A percentile compares a stretch with the other conserved stretches of the same genome.
Evolutionary conservation across 768 basidiomycete species (phyloP).

Genomic region (Serendipita vermifera): DNA sequence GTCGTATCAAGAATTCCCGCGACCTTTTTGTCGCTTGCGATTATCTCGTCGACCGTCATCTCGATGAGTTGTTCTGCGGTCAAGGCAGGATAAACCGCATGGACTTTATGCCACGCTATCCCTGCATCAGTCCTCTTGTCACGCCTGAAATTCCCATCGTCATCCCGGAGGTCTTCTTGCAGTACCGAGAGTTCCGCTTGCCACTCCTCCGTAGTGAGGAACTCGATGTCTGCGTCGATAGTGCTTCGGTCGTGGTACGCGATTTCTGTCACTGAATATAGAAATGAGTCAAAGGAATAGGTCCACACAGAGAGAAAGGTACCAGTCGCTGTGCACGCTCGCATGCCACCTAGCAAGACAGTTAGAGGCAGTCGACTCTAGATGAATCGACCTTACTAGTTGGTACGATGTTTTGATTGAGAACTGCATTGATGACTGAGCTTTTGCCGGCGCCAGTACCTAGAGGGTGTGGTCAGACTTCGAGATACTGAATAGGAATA

Average conservation of each 20-base stretch:
- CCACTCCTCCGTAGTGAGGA: slow-evolving; percentile 46
- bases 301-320: too few relatives aligned
- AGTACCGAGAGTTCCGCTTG: slow-evolving; percentile 41
- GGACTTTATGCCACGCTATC: slow-evolving; percentile 50
- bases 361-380: not conserved
- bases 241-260: slow-evolving; percentile 40
- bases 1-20: slow-evolving; percentile 37
- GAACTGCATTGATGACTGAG: slow-evolving; percentile 45
- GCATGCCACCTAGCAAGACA: not conserved
- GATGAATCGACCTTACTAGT: slow-evolving; percentile 38
- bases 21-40: slow-evolving; percentile 37
- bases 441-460: slow-evolving; percentile 53
- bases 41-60: slow-evolving; percentile 40
- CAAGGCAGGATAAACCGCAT: slow-evolving; percentile 47
- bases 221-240: slow-evolving; percentile 48
- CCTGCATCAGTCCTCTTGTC: slow-evolving; percentile 49
- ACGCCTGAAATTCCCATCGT: slow-evolving; percentile 41
- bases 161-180: slow-evolving; percentile 44
- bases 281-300: too few relatives aligned
- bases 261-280: slow-evolving; percentile 51
- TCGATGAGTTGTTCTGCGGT: slow-evolving; percentile 34
- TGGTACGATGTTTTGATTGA: slow-evolving; percentile 52
- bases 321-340: slow-evolving; percentile 59
- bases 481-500: slow-evolving; percentile 8
- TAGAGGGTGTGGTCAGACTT: slow-evolving; percentile 16